Evolutionary conservation across 2,329 filamentous ascomycete species (phyloP).

Genomic region (Pleomassaria siparia): DNA sequence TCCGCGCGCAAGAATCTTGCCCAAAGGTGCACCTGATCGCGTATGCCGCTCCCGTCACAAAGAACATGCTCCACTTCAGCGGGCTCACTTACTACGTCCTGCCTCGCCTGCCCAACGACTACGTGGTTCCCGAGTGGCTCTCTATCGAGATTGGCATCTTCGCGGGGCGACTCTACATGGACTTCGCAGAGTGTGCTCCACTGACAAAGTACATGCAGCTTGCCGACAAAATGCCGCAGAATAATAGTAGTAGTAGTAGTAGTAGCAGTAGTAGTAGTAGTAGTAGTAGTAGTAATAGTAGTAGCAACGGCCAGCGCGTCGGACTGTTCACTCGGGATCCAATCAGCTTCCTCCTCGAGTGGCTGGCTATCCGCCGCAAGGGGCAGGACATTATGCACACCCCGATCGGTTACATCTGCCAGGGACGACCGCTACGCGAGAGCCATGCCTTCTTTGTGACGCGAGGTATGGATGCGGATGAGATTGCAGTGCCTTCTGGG

Average conservation of each 20-base stretch:
- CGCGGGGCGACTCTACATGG: constrained; percentile 62
- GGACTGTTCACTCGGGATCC: constrained; percentile 21
- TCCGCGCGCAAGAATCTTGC: constrained; percentile 33
- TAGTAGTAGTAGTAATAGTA: no score
- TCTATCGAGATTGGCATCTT: constrained; percentile 61
- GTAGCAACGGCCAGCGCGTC: constrained; percentile 11
- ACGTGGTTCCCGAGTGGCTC: constrained; percentile 56
- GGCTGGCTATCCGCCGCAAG: constrained; percentile 57
- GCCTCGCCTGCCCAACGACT: constrained; percentile 48
- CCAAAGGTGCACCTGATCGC: constrained; percentile 50
- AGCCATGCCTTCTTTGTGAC: constrained; percentile 56
- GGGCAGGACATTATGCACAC: constrained; percentile 61
- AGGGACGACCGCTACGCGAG: constrained; percentile 51
- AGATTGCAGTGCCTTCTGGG: not conserved
- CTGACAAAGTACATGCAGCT: constrained; percentile 20
- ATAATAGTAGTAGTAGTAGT: no score
- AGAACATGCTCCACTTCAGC: constrained; percentile 62
- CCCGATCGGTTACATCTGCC: constrained; percentile 60
- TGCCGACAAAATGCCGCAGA: constrained; percentile 16
- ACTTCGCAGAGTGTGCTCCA: constrained; percentile 48
- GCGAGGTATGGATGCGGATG: not conserved
- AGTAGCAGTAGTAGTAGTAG: no score
- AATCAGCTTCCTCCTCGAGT: constrained; percentile 56
- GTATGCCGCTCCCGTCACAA: constrained; percentile 63
- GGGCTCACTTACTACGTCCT: constrained; percentile 55